Evolutionary conservation across 2,329 filamentous ascomycete species (phyloP).

Genomic region (Sclerotinia nivalis): DNA sequence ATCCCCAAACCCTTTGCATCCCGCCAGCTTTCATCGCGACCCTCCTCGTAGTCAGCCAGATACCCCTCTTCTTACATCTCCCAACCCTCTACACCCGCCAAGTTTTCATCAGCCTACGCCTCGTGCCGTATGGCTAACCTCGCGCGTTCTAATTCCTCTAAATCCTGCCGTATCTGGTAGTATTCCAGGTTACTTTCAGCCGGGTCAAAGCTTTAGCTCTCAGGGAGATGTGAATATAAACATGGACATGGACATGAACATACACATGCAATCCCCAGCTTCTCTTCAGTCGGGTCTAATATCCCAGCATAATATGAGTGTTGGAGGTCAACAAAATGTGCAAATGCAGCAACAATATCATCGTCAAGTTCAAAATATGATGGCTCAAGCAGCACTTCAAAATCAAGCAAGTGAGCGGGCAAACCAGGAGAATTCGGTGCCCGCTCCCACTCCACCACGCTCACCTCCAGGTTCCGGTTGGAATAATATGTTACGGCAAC

Average conservation of each 20-base stretch:
- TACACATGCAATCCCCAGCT: background rate
- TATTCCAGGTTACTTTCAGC: background rate
- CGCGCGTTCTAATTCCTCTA: background rate
- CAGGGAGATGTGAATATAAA: background rate
- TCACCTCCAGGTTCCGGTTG: too few species aligned
- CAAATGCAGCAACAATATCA: background rate
- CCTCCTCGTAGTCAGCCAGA: background rate
- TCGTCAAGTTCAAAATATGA: background rate
- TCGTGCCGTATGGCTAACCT: constrained; percentile 5
- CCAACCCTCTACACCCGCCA: background rate
- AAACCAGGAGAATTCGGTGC: background rate
- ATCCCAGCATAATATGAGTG: background rate
- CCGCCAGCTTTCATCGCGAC: background rate
- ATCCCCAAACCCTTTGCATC: background rate
- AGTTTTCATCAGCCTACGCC: constrained; percentile 14
- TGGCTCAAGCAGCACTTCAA: background rate
- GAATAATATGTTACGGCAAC: background rate
- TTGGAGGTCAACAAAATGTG: background rate
- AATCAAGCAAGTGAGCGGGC: background rate
- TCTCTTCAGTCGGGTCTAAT: background rate
- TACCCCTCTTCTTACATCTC: background rate
- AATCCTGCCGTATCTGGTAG: constrained; percentile 3
- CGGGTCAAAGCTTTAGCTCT: background rate
- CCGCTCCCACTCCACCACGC: background rate
- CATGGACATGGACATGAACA: background rate